Conservation (phyloP, 2,329 filamentous ascomycete genomes). For the Rhinocladiella similis region DNA sequence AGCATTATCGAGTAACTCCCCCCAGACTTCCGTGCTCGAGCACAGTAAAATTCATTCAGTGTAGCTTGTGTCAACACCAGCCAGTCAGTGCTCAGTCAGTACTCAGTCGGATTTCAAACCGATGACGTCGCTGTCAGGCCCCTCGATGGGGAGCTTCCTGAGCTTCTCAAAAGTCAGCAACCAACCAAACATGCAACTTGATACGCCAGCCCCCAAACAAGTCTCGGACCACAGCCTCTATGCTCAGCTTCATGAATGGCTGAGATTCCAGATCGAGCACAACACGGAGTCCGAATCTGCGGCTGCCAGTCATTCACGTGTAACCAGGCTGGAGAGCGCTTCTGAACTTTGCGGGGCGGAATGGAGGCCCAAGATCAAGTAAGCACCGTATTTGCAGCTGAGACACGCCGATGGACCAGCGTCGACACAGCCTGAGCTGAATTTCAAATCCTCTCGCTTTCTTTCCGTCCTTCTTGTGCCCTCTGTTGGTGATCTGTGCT, state of each 20-base stretch:
- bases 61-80: too few species aligned
- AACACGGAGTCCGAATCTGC: background rate
- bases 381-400: slow-evolving; percentile 4
- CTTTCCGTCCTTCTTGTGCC: background rate
- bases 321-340: background rate
- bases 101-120: background rate
- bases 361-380: slow-evolving; percentile 1
- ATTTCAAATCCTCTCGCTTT: background rate
- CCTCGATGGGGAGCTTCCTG: background rate
- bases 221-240: background rate
- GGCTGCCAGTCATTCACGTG: background rate
- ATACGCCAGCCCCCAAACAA: background rate
- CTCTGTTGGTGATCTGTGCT: background rate
- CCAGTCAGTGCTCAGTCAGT: too few species aligned
- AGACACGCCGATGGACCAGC: background rate
- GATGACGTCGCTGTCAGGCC: background rate
- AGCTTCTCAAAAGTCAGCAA: background rate
- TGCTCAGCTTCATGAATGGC: background rate
- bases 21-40: too few species aligned
- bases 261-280: background rate
- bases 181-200: background rate
- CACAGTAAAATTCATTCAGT: too few species aligned
- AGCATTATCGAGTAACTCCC: too few species aligned
- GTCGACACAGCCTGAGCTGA: background rate
- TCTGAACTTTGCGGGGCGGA: background rate